Conservation (phyloP, 164 flowering plant genomes). For the Aristolochia fimbriata region DNA sequence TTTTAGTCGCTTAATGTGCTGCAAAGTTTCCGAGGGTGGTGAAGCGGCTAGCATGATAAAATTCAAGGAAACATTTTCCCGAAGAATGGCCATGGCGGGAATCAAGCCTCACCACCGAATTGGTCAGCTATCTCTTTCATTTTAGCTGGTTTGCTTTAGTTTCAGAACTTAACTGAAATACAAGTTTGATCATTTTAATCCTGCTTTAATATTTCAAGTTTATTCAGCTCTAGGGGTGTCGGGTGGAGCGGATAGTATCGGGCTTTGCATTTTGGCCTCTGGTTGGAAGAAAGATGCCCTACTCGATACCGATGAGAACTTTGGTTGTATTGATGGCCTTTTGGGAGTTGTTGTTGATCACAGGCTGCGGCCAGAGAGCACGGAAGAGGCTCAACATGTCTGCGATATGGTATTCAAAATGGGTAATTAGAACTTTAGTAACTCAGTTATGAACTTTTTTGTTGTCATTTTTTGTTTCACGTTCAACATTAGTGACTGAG, state of each 20-base stretch:
- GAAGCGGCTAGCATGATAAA: constrained; percentile 18
- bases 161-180: no score
- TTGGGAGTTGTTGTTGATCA: constrained; percentile 83
- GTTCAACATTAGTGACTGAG: not conserved
- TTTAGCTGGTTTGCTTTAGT: not conserved
- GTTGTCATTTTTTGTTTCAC: not conserved
- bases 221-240: constrained; percentile 77
- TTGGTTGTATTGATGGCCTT: constrained; percentile 53
- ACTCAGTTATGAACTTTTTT: not conserved
- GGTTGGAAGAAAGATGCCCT: constrained; percentile 50
- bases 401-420: constrained; percentile 38
- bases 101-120: constrained; percentile 74
- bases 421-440: constrained; percentile 35
- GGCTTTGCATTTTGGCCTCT: constrained; percentile 61
- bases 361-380: constrained; percentile 76
- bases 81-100: constrained; percentile 73
- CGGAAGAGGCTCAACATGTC: constrained; percentile 62
- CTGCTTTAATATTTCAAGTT: not conserved
- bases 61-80: constrained; percentile 40
- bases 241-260: constrained; percentile 93
- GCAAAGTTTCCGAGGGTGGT: not conserved
- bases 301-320: constrained; percentile 11
- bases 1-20: not conserved
- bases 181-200: not conserved
- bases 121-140: constrained; percentile 23